Evolutionary conservation across 1,284 basidiomycete genomes (phyloP).

Genomic region (Entoloma clypeatum): DNA sequence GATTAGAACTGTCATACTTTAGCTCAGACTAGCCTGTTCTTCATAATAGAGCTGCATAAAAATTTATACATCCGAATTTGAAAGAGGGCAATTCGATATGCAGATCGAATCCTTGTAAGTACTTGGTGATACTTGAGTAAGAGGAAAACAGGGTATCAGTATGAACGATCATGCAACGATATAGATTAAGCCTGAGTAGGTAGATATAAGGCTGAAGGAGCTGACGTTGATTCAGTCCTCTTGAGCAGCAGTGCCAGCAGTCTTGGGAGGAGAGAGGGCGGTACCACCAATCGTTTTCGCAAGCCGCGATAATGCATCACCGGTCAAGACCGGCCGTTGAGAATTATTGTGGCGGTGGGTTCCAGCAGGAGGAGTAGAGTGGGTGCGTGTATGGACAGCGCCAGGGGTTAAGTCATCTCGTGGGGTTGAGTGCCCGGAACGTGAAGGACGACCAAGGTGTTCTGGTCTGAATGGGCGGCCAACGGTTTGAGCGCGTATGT

Average conservation of each 20-base stretch:
- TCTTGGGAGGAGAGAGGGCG: conserved; percentile 16
- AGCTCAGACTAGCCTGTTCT: conserved; percentile 52
- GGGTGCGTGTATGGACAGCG: conserved; percentile 49
- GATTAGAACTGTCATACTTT: conserved; percentile 90
- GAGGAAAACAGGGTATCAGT: conserved; percentile 15
- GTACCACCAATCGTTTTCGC: conserved; percentile 50
- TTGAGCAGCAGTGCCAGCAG: conserved; percentile 14
- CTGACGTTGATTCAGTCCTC: conserved; percentile 12
- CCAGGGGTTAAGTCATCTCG: conserved; percentile 29
- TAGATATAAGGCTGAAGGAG: conserved; percentile 1
- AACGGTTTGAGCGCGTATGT: conserved; percentile 52
- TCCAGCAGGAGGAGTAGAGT: conserved; percentile 57
- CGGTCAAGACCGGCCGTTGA: conserved; percentile 64
- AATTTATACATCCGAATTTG: conserved; percentile 20
- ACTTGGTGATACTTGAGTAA: conserved; percentile 5
- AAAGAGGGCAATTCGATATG: conserved; percentile 12
- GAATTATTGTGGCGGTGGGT: conserved; percentile 40
- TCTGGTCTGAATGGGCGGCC: conserved; percentile 33
- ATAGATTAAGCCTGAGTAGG: background rate
- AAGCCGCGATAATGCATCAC: conserved; percentile 60
- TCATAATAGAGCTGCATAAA: conserved; percentile 4
- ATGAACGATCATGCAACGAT: conserved; percentile 1
- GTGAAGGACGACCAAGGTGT: no score
- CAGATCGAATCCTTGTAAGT: conserved; percentile 6
- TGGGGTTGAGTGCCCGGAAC: conserved; percentile 38